phyloP scores from a whole-genome alignment of 768 basidiomycete species.

The Gelatoporia subvermispora region DNA sequence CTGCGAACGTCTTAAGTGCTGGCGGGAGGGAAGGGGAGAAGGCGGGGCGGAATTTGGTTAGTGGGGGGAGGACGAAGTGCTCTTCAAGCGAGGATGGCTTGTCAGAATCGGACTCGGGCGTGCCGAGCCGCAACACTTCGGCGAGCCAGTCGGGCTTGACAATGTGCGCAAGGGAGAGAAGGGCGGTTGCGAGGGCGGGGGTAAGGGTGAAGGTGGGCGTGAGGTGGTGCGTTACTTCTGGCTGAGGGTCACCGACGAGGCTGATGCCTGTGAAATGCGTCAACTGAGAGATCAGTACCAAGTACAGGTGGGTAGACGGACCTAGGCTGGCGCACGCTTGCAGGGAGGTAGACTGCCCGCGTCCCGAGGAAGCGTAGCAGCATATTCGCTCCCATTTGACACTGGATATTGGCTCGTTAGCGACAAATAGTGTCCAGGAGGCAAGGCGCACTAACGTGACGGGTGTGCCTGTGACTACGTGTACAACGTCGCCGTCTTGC shows the following conservation, averaged over 20 bases:
- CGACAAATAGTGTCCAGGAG: not conserved
- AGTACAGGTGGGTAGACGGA: constrained; percentile 23
- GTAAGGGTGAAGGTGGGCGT: constrained; percentile 45
- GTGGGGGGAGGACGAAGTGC: constrained; percentile 43
- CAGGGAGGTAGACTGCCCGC: not conserved
- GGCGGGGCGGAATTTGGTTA: constrained; percentile 52
- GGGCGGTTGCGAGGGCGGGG: constrained; percentile 48
- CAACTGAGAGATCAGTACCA: not conserved
- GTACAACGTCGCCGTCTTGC: constrained; percentile 49
- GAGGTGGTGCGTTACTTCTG: constrained; percentile 62
- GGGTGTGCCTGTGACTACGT: constrained; percentile 37
- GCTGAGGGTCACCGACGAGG: constrained; percentile 38
- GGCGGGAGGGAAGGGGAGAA: constrained; percentile 49
- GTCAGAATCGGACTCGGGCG: constrained; percentile 28
- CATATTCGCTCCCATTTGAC: constrained; percentile 23
- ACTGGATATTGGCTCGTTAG: constrained; percentile 6
- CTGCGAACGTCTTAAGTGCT: constrained; percentile 43
- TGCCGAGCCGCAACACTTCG: constrained; percentile 53
- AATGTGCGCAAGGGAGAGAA: constrained; percentile 53
- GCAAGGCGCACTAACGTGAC: constrained; percentile 39
- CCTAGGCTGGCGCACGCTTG: constrained; percentile 40
- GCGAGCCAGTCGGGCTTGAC: constrained; percentile 66
- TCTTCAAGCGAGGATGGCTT: constrained; percentile 42
- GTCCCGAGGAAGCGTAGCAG: constrained; percentile 14
- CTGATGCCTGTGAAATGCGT: constrained; percentile 44